A percentile compares a stretch with the other conserved stretches of the same genome.
These are phyloP conservation scores for Mycena venus DNA, from an alignment of 768 basidiomycete genomes.

Conservation along the genomic window DNA sequence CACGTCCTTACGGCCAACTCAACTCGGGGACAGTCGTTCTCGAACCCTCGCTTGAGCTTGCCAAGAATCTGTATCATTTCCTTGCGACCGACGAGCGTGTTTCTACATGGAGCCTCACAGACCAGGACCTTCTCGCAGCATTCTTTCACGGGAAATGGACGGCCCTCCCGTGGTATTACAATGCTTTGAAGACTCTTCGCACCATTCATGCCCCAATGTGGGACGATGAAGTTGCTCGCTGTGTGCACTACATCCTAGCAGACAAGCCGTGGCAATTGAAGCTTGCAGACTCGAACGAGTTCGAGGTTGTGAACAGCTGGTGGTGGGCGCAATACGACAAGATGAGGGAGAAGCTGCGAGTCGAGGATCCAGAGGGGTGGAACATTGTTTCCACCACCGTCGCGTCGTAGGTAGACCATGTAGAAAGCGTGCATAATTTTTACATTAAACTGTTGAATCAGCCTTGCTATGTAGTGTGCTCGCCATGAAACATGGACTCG, in stretches of 20 bases:
- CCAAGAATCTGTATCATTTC: conserved; percentile 66
- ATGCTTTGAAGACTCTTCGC: conserved; percentile 91
- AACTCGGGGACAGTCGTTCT: conserved; percentile 94
- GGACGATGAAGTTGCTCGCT: conserved; percentile 88
- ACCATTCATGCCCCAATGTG: conserved; percentile 80
- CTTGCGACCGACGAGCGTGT: conserved; percentile 61
- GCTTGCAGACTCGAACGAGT: conserved; percentile 55
- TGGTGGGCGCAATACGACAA: conserved; percentile 84
- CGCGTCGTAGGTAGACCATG: conserved; percentile 30
- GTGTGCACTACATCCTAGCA: conserved; percentile 87
- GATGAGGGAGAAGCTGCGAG: conserved; percentile 58
- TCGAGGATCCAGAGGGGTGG: conserved; percentile 61
- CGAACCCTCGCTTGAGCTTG: conserved; percentile 73
- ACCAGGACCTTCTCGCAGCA: conserved; percentile 91
- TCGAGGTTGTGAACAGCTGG: conserved; percentile 73
- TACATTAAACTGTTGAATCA: conserved; percentile 12
- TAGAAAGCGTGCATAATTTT: conserved; percentile 24
- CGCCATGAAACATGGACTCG: conserved; percentile 94
- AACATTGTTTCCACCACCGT: conserved; percentile 66
- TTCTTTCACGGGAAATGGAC: conserved; percentile 86
- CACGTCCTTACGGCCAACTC: conserved; percentile 84
- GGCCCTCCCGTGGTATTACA: conserved; percentile 89
- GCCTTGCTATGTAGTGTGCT: conserved; percentile 57
- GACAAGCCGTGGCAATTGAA: conserved; percentile 88
- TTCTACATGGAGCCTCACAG: conserved; percentile 75